Conservation (phyloP, 1,284 basidiomycete genomes). For the Sanghuangporus weigelae region DNA sequence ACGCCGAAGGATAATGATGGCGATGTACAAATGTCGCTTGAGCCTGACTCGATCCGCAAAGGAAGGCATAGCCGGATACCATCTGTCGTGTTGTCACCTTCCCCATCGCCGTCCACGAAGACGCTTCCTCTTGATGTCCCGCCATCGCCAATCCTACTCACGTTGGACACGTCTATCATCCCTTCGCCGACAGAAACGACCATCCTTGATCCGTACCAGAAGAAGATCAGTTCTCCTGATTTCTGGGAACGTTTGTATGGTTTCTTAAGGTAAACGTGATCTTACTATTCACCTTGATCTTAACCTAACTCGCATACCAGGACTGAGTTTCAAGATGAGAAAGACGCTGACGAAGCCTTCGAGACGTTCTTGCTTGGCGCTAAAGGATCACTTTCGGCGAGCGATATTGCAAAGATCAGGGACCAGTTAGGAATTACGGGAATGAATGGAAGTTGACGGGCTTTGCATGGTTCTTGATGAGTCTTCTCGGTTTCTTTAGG, state of each 20-base stretch:
- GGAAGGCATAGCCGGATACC: slow-evolving; percentile 58
- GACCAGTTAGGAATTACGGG: slow-evolving; percentile 71
- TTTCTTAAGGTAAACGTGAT: slow-evolving; percentile 50
- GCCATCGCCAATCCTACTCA: slow-evolving; percentile 60
- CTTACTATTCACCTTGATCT: not conserved
- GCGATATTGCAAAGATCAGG: slow-evolving; percentile 75
- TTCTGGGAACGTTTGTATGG: slow-evolving; percentile 71
- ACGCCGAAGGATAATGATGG: slow-evolving; percentile 12
- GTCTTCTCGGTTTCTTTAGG: not conserved
- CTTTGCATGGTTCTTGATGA: not conserved
- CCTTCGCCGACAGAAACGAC: slow-evolving; percentile 38
- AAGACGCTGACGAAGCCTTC: slow-evolving; percentile 58
- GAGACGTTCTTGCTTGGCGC: slow-evolving; percentile 71
- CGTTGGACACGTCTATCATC: slow-evolving; percentile 50
- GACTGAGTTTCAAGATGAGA: slow-evolving; percentile 46
- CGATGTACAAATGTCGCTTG: slow-evolving; percentile 21
- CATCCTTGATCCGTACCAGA: slow-evolving; percentile 55
- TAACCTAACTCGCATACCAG: slow-evolving; percentile 28
- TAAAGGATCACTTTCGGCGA: slow-evolving; percentile 63
- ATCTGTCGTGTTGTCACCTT: slow-evolving; percentile 69
- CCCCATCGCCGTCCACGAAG: slow-evolving; percentile 41
- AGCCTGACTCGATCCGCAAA: slow-evolving; percentile 22
- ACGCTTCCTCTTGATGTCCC: slow-evolving; percentile 34
- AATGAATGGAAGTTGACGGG: slow-evolving; percentile 64
- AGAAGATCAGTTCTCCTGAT: slow-evolving; percentile 59